Conservation (phyloP, 306 rosid species). For the Luffa acutangula region DNA sequence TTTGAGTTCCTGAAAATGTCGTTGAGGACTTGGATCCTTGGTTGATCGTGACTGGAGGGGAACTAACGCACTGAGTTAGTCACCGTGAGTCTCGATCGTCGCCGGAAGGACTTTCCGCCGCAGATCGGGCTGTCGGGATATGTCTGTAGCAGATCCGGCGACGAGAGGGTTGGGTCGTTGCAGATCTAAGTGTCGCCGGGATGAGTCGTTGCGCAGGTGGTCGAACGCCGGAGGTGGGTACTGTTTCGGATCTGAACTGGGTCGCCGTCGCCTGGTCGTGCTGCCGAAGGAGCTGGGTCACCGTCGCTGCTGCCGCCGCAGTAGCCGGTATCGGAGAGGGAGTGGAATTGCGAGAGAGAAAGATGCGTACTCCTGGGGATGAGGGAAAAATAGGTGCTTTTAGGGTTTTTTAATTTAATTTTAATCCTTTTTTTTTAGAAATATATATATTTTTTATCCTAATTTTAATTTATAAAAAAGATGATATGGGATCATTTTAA, state of each 20-base stretch:
- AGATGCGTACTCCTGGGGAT: neutral
- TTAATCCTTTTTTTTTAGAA: neutral
- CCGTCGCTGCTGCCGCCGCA: neutral
- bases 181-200: neutral
- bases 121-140: neutral
- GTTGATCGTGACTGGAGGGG: neutral
- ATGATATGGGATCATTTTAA: too few relatives aligned
- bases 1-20: neutral
- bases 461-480: neutral
- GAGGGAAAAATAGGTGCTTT: neutral
- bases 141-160: neutral
- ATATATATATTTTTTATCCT: neutral
- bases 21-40: neutral
- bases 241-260: neutral
- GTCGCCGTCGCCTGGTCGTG: neutral
- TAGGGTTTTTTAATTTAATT: neutral
- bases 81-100: neutral
- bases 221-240: neutral
- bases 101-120: neutral
- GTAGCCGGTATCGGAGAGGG: neutral
- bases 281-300: neutral
- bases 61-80: neutral
- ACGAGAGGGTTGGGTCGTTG: neutral
- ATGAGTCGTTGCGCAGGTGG: neutral
- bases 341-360: neutral